Conservation (phyloP, 306 rosid species). For the Quillaja saponaria region DNA sequence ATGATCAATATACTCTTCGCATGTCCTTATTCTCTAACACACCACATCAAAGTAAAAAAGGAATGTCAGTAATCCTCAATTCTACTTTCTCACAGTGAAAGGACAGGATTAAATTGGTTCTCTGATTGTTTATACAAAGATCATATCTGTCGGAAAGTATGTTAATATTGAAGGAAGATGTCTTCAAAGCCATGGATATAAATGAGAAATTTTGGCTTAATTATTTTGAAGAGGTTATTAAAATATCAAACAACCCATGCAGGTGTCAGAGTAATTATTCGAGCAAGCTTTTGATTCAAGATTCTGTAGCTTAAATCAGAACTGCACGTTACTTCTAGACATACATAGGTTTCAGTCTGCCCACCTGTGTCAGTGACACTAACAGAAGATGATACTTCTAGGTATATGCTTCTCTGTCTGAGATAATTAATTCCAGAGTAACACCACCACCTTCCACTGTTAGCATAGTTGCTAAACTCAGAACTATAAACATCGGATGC, state of each 20-base stretch:
- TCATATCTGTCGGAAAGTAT: neutral
- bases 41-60: constrained; percentile 26
- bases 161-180: constrained; percentile 24
- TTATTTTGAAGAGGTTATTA: neutral
- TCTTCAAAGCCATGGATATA: constrained; percentile 18
- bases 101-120: no score
- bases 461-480: no score
- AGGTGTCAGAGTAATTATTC: constrained; percentile 7
- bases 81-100: neutral
- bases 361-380: constrained; percentile 11
- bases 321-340: constrained; percentile 1
- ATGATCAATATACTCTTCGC: constrained; percentile 79
- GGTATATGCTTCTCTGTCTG: no score
- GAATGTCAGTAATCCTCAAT: constrained; percentile 2
- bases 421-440: no score
- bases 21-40: constrained; percentile 74
- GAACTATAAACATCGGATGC: no score
- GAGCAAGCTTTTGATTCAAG: constrained; percentile 16
- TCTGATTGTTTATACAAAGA: no score
- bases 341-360: constrained; percentile 13
- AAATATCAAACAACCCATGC: neutral
- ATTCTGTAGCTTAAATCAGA: neutral
- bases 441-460: no score
- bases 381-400: constrained; percentile 7
- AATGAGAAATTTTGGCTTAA: constrained; percentile 26